Percentiles rank a stretch among this genome's conserved stretches.
These are phyloP conservation scores for Henckelia pumila DNA, from an alignment of 257 asterid species.

Conservation along the genomic window DNA sequence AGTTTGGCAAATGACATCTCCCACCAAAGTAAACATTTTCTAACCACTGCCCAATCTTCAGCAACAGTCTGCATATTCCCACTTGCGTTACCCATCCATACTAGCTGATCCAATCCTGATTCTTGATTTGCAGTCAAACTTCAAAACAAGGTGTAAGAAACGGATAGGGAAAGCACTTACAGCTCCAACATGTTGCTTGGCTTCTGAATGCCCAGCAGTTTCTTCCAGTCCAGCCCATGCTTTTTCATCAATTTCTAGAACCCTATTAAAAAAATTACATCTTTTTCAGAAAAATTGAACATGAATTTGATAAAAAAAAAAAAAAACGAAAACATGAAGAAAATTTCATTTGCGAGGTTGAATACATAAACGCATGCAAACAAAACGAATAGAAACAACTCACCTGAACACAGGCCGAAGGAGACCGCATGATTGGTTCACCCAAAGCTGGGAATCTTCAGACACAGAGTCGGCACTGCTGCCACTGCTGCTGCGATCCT, in stretches of 20 bases:
- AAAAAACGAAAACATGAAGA: neutral
- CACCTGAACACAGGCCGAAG: constrained; percentile 82
- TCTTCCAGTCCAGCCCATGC: constrained; percentile 86
- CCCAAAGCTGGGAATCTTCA: constrained; percentile 70
- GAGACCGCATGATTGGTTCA: constrained; percentile 55
- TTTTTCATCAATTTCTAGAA: constrained; percentile 59
- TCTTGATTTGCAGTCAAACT: neutral
- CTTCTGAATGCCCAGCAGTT: constrained; percentile 59
- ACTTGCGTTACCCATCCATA: too few species aligned
- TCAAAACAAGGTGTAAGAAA: constrained; percentile 2
- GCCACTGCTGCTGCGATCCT: constrained; percentile 56
- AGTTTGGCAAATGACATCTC: neutral
- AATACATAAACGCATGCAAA: neutral
- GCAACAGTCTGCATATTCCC: constrained; percentile 8
- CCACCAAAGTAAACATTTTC: neutral
- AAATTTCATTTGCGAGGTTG: neutral
- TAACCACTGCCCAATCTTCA: neutral
- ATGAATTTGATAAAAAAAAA: neutral
- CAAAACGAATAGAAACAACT: constrained; percentile 1
- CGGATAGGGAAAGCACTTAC: constrained; percentile 37
- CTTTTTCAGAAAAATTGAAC: constrained; percentile 4
- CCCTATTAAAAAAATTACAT: constrained; percentile 39
- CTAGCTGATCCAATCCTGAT: too few species aligned
- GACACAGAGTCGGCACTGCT: constrained; percentile 70
- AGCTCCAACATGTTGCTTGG: constrained; percentile 77